A percentile compares a stretch with the other conserved stretches of the same genome.
These are phyloP conservation scores for Mrakia frigida DNA, from an alignment of 768 basidiomycete genomes.

Conservation along the genomic window DNA sequence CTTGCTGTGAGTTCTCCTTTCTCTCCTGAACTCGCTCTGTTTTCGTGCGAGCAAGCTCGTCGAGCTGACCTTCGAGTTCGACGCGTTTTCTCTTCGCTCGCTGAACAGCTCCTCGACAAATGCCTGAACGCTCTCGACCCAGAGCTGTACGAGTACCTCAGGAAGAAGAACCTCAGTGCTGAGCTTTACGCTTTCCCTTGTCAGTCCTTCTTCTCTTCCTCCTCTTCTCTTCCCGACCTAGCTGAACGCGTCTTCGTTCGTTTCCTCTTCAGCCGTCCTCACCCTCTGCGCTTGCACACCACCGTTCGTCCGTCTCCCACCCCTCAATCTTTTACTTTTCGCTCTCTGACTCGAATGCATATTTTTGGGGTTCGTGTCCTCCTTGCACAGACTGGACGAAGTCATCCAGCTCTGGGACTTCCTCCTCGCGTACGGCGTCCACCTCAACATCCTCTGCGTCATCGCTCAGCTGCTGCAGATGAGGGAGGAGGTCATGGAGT, in stretches of 20 bases:
- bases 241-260: not conserved
- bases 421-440: conserved; percentile 89
- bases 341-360: not conserved
- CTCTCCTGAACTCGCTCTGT: not conserved
- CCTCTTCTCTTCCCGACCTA: conserved; percentile 7
- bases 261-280: conserved; percentile 62
- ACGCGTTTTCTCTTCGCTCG: not conserved
- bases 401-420: conserved; percentile 97
- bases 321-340: not conserved
- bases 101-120: conserved; percentile 72
- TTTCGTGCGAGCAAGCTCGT: not conserved
- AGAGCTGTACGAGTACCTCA: conserved; percentile 71
- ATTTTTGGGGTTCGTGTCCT: not conserved
- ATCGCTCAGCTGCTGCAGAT: conserved; percentile 91
- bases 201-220: conserved; percentile 46
- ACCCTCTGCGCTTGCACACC: conserved; percentile 96
- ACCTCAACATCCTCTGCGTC: conserved; percentile 92
- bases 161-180: conserved; percentile 85
- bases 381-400: conserved; percentile 60
- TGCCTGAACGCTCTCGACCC: conserved; percentile 89
- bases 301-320: conserved; percentile 50
- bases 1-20: conserved; percentile 61
- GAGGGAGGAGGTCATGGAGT: conserved; percentile 80
- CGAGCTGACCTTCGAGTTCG: not conserved
- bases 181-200: conserved; percentile 98